Conservation (phyloP, 805 yeast genomes). For the Candida caryicola region DNA sequence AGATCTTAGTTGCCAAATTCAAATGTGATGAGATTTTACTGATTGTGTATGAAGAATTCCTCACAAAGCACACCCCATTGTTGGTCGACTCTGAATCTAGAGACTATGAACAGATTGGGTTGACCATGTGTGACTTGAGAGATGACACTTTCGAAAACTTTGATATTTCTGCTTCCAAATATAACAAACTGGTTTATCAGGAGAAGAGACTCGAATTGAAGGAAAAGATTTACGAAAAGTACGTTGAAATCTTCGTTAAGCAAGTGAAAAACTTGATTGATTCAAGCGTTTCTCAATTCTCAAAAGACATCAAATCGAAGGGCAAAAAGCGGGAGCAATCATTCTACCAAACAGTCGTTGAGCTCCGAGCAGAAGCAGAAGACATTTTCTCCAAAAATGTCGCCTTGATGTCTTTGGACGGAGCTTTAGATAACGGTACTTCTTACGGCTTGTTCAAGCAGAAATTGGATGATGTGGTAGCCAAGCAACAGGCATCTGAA, state of each 20-base stretch:
- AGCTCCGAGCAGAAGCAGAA: background rate
- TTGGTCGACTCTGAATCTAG: slow-evolving; percentile 18
- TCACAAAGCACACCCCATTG: slow-evolving; percentile 15
- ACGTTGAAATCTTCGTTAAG: slow-evolving; percentile 37
- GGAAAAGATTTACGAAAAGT: slow-evolving; percentile 43
- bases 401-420: slow-evolving; percentile 15
- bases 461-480: slow-evolving; percentile 42
- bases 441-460: slow-evolving; percentile 20
- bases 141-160: slow-evolving; percentile 48
- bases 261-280: slow-evolving; percentile 22
- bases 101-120: slow-evolving; percentile 48
- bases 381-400: slow-evolving; percentile 5
- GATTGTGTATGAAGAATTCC: slow-evolving; percentile 29
- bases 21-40: slow-evolving; percentile 86
- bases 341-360: slow-evolving; percentile 1
- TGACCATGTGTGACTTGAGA: slow-evolving; percentile 42
- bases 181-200: slow-evolving; percentile 61
- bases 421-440: slow-evolving; percentile 7
- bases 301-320: slow-evolving; percentile 8
- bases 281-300: slow-evolving; percentile 11
- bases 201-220: slow-evolving; percentile 55
- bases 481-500: slow-evolving; percentile 34
- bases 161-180: slow-evolving; percentile 75
- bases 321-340: slow-evolving; percentile 8
- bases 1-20: slow-evolving; percentile 88